Evolutionary conservation across 2,329 filamentous ascomycete species (phyloP).

Genomic region (Penicillium thymicola): DNA sequence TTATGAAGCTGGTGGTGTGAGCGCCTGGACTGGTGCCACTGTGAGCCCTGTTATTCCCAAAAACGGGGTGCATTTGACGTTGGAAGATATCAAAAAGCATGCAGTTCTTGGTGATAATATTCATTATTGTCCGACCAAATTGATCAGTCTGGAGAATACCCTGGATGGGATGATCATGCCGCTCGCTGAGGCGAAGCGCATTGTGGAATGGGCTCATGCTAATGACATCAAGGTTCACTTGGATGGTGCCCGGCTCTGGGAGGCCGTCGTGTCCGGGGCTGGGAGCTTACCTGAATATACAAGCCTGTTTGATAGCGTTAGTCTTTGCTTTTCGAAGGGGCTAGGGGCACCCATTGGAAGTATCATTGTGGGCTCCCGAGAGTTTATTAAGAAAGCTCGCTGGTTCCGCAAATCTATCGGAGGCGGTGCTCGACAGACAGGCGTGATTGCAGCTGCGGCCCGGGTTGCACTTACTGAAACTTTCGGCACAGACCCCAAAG

Average conservation of each 20-base stretch:
- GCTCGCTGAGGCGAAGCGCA: constrained; percentile 65
- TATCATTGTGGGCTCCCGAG: constrained; percentile 61
- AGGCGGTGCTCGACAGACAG: constrained; percentile 72
- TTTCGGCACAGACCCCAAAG: constrained; percentile 59
- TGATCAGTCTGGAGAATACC: constrained; percentile 85
- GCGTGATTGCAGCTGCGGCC: constrained; percentile 72
- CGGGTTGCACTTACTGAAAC: constrained; percentile 76
- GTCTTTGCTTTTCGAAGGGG: constrained; percentile 77
- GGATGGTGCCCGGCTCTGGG: constrained; percentile 79
- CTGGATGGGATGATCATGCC: constrained; percentile 77
- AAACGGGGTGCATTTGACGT: constrained; percentile 70
- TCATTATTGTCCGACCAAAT: constrained; percentile 73
- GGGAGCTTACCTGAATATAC: constrained; percentile 66
- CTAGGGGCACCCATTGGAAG: constrained; percentile 78
- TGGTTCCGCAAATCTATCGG: constrained; percentile 79
- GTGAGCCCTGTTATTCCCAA: constrained; percentile 63
- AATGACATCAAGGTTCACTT: constrained; percentile 68
- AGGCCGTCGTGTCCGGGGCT: constrained; percentile 69
- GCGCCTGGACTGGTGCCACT: constrained; percentile 67
- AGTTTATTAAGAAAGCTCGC: constrained; percentile 63
- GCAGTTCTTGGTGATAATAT: constrained; percentile 64
- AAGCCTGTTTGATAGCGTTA: constrained; percentile 68
- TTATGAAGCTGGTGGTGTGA: constrained; percentile 64
- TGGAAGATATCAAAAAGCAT: constrained; percentile 69
- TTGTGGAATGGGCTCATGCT: constrained; percentile 65